phyloP scores from a whole-genome alignment of 1,139 yeast species.

The Suhomyces yuchorum region DNA sequence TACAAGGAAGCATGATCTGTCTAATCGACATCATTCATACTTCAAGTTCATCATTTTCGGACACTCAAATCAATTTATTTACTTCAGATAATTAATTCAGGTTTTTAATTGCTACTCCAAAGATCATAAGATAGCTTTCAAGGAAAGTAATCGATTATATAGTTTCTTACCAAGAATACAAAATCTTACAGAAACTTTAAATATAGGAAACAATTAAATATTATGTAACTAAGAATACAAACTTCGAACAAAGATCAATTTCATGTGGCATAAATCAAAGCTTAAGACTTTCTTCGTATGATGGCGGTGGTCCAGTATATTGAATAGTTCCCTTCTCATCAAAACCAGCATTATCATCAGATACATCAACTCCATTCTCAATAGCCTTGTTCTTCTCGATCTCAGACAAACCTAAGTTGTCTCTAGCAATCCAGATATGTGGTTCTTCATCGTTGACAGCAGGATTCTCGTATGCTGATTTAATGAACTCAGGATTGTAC shows the following conservation, averaged over 20 bases:
- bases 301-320: conserved; percentile 68
- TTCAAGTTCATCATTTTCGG: not conserved
- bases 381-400: conserved; percentile 60
- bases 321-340: conserved; percentile 56
- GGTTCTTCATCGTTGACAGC: conserved; percentile 63
- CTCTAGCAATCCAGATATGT: conserved; percentile 69
- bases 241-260: not conserved
- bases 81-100: conserved; percentile 1
- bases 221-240: not conserved
- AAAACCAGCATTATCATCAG: conserved; percentile 57
- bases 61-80: not conserved
- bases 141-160: too few relatives aligned
- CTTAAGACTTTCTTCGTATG: conserved; percentile 47
- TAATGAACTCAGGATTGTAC: conserved; percentile 43
- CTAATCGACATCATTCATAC: not conserved
- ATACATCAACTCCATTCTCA: conserved; percentile 56
- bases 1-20: not conserved
- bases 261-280: conserved; percentile 21
- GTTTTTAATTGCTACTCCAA: too few relatives aligned
- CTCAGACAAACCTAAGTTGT: conserved; percentile 67
- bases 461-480: conserved; percentile 67
- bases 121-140: too few relatives aligned
- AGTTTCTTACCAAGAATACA: too few relatives aligned
- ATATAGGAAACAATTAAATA: not conserved
- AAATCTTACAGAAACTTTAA: too few relatives aligned